These are phyloP conservation scores for Psilocybe mexicana DNA, from an alignment of 1,284 basidiomycete genomes.

Conservation along the genomic window DNA sequence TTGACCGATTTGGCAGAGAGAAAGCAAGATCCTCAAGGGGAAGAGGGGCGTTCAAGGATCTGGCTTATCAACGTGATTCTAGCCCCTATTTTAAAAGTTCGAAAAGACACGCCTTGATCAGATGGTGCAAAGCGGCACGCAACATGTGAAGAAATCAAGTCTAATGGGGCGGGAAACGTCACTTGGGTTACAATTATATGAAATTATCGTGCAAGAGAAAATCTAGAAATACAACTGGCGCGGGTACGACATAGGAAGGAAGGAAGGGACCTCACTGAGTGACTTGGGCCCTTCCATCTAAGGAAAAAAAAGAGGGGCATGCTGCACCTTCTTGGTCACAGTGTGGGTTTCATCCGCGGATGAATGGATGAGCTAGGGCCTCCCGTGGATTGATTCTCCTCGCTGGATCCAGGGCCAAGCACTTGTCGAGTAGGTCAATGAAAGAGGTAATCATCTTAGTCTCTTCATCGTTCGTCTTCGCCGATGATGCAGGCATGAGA, in stretches of 20 bases:
- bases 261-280: too few relatives aligned
- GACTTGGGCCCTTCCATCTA: too few relatives aligned
- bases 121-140: constrained; percentile 2
- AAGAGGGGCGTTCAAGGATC: too few relatives aligned
- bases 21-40: too few relatives aligned
- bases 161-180: background rate
- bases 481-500: constrained; percentile 77
- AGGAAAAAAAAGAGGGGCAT: background rate
- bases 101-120: constrained; percentile 2
- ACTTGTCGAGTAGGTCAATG: constrained; percentile 91
- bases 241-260: background rate
- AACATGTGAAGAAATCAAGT: constrained; percentile 4
- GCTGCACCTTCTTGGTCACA: background rate
- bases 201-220: background rate
- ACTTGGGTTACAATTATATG: background rate
- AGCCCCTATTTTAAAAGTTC: background rate
- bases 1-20: too few relatives aligned
- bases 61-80: background rate
- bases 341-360: constrained; percentile 57
- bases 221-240: constrained; percentile 8
- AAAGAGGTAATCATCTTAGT: constrained; percentile 82
- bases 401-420: constrained; percentile 87
- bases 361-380: constrained; percentile 86
- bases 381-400: constrained; percentile 87
- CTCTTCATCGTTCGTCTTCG: constrained; percentile 88